Evolutionary conservation across 176 grass and related monocot genomes (phyloP).

Genomic region (Echinochloa phyllopogon): DNA sequence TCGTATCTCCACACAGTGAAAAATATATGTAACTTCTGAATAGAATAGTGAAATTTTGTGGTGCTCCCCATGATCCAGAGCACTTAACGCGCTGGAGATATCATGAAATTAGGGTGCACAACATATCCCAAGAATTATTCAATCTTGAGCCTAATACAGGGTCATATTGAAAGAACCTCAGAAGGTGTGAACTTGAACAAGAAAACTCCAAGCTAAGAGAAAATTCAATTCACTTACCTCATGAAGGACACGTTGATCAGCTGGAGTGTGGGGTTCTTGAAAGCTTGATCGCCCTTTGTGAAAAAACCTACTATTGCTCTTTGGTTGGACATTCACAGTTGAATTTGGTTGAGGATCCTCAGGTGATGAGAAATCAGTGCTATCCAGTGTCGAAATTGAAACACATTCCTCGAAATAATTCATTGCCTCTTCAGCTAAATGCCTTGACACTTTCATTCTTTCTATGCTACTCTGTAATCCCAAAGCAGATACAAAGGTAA

Average conservation of each 20-base stretch:
- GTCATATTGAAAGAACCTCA: background rate
- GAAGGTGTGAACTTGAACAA: background rate
- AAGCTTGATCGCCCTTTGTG: conserved; percentile 50
- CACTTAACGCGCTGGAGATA: background rate
- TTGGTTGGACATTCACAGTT: conserved; percentile 40
- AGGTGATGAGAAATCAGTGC: conserved; percentile 80
- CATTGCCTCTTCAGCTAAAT: conserved; percentile 91
- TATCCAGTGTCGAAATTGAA: conserved; percentile 86
- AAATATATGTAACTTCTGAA: background rate
- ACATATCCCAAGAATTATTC: conserved; percentile 5
- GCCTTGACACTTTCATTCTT: conserved; percentile 68
- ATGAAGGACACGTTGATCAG: conserved; percentile 22
- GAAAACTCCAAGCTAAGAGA: background rate
- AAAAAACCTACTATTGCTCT: conserved; percentile 61
- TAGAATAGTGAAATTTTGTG: background rate
- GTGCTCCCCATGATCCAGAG: background rate
- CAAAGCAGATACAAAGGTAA: conserved; percentile 15
- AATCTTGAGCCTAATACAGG: background rate
- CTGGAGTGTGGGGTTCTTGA: conserved; percentile 49
- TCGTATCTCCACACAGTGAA: background rate
- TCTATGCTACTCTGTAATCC: conserved; percentile 64
- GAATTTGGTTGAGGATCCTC: conserved; percentile 66
- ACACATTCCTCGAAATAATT: conserved; percentile 97
- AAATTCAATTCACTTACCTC: conserved; percentile 53
- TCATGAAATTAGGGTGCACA: conserved; percentile 18